Base-by-base conservation (phyloP, 495 filamentous ascomycete genomes). In the Pyronema omphalodes region DNA sequence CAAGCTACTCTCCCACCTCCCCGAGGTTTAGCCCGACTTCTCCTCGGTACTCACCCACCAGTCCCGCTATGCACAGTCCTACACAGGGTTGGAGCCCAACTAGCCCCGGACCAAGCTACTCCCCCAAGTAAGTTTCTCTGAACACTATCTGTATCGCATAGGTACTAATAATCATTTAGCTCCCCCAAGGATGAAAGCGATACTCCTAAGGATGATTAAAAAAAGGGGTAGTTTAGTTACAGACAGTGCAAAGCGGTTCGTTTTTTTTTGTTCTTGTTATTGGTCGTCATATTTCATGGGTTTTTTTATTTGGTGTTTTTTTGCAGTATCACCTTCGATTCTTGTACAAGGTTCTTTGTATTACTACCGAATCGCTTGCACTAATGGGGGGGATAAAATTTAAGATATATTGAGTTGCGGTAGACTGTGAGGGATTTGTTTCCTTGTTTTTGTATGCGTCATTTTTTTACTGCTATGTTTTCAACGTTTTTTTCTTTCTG, bases 31-130 rank as follows among this genome's bases (percentile, higher is more conserved):
- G 79, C 15, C 84, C 84, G 9, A 82, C 78, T 6, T 84, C 80
- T 45, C 84, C 85, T 33, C 76, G 75, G 7, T 87, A 88, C 64
- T 86, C 82, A 41, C 84, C 84, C 7, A 86, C 83, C 37, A 85
- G 81, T 57, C 84, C 84, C 23, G 73, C 74, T 40, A 79, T 84
- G 68, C 71, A 74, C 67, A 73, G 73, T 58, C 79, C 78, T 69
- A 66, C 40, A 12, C 55, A 69, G 65, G 62, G 71, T 71, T 64
- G 61, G 61, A 73, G 75, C 8, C 74, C 73, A n/a, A 72, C 74
- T 37, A 74, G 73, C 64, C 75, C 74, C 11, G 55, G 55, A 7
- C 57, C 57, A 11, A 62, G 68, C 7, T 76, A 76, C 57, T 76
- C 71, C 34, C 74, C 74, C 33, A 73, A 72, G 62, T 65, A 62